Base-by-base conservation (phyloP, 495 filamentous ascomycete species). In the Pseudotulostoma volvatum region DNA sequence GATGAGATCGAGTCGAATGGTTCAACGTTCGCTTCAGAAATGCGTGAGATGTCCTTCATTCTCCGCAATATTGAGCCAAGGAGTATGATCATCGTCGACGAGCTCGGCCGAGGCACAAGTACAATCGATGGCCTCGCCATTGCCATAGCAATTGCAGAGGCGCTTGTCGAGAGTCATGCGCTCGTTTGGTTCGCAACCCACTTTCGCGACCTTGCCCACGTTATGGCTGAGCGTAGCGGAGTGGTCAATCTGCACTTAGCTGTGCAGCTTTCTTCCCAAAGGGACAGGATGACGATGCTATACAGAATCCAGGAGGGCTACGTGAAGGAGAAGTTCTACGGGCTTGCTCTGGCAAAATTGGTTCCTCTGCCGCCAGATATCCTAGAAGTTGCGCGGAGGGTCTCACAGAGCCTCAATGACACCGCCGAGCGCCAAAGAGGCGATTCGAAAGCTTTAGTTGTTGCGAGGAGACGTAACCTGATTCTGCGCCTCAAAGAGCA, bases 11-110 rank as follows among this genome's bases (percentile, higher is more conserved):
- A 93, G 61, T 77, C 78, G 11, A 96, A 93, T 50, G 74, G 90
- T 18, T 94, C 88, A 0, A 93, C 84, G 1, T 96, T 95, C 50
- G 84, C 82, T 0, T 72, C 85, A 9, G 92, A 96, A 58, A 94
- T 97, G 90, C 69, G 82, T 34, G 92, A 95, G 52, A 93, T 84
- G 54, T 86, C 86, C 11, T 86, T 92, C 53, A 93, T 95, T 43
- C 61, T 95, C 3, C 68, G 70, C 51, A 82, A 88, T 43, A 67
- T 90, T 40, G 77, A 85, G 44, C 63, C 66, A 4, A 63, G 71
- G 11, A 86, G 83, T 48, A 62, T 94, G 55, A 75, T 81, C 11
- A 82, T 97, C 33, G 73, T 96, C 43, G 92, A 97, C 49, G 90
- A 97, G 50, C 74, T 97, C 17, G 88, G 90, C 11, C 73, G 90